These are phyloP conservation scores for Cryptococcus sp. DNA, from an alignment of 1,284 basidiomycete species.

Conservation along the genomic window DNA sequence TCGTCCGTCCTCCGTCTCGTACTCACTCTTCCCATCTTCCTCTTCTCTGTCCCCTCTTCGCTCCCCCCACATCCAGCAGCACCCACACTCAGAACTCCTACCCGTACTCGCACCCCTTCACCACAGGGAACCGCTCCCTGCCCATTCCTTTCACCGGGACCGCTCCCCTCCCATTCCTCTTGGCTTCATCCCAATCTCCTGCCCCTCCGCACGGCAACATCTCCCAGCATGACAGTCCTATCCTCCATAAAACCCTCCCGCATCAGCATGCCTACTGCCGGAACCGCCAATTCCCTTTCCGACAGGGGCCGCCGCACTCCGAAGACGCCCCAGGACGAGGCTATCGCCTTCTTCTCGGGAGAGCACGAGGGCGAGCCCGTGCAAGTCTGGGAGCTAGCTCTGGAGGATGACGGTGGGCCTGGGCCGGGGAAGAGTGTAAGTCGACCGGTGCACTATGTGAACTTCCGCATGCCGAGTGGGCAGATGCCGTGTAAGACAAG, in stretches of 20 bases:
- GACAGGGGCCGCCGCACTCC: conserved; percentile 51
- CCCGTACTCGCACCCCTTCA: too few relatives aligned
- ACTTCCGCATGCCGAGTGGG: not conserved
- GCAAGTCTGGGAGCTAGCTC: conserved; percentile 74
- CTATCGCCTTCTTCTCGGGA: conserved; percentile 75
- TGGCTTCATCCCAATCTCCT: not conserved
- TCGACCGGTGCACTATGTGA: too few relatives aligned
- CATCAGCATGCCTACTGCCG: not conserved
- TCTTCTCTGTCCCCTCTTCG: not conserved
- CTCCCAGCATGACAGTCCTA: not conserved
- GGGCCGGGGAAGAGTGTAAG: conserved; percentile 74
- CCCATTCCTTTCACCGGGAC: too few relatives aligned
- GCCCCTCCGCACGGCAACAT: too few relatives aligned
- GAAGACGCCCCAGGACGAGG: conserved; percentile 87
- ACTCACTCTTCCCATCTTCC: not conserved
- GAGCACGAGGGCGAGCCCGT: conserved; percentile 59
- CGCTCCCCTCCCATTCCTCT: too few relatives aligned
- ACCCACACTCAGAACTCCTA: too few relatives aligned
- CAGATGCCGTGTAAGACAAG: not conserved
- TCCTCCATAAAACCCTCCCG: not conserved
- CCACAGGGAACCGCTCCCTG: too few relatives aligned
- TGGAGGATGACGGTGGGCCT: conserved; percentile 87
- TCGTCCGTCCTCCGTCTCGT: not conserved
- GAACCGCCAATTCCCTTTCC: not conserved
- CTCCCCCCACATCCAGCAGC: too few relatives aligned